Evolutionary conservation across 2,329 filamentous ascomycete species (phyloP).

Genomic region (Tricladium varicosporioides): DNA sequence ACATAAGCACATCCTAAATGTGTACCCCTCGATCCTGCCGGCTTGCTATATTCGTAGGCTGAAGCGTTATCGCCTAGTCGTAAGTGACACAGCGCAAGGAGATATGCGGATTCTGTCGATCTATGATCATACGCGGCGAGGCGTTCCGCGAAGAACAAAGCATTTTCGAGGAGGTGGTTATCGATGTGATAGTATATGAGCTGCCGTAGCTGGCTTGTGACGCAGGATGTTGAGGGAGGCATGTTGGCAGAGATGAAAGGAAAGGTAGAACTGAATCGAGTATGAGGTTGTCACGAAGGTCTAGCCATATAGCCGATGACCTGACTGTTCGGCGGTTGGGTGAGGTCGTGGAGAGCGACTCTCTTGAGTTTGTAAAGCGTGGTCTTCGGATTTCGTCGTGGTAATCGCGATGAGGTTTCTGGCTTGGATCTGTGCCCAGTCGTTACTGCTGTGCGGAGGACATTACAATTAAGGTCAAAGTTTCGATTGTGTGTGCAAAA

Average conservation of each 20-base stretch:
- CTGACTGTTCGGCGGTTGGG: not conserved
- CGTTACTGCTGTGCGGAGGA: conserved; percentile 17
- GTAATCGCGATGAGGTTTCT: conserved; percentile 5
- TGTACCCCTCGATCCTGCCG: conserved; percentile 64
- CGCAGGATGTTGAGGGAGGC: conserved; percentile 30
- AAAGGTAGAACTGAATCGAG: conserved; percentile 14
- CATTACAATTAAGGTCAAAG: conserved; percentile 23
- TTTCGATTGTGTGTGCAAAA: too few species aligned
- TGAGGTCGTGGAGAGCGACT: too few species aligned
- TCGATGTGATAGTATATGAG: conserved; percentile 73
- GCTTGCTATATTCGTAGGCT: conserved; percentile 79
- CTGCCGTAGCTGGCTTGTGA: conserved; percentile 47
- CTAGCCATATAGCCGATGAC: conserved; percentile 30
- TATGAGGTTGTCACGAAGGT: conserved; percentile 22
- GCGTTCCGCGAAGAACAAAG: conserved; percentile 88
- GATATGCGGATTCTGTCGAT: conserved; percentile 75
- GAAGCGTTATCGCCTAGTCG: conserved; percentile 80
- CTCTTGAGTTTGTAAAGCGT: conserved; percentile 5
- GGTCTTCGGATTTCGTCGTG: conserved; percentile 11
- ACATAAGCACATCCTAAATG: conserved; percentile 89
- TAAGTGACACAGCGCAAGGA: conserved; percentile 81
- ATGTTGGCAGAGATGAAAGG: conserved; percentile 24
- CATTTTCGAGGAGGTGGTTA: conserved; percentile 84
- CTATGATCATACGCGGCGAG: conserved; percentile 81
- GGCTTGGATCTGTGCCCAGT: conserved; percentile 14